A percentile compares a stretch with the other conserved stretches of the same genome.
These are phyloP conservation scores for Trypethelium eluteriae DNA, from an alignment of 495 filamentous ascomycete genomes.

Conservation along the genomic window DNA sequence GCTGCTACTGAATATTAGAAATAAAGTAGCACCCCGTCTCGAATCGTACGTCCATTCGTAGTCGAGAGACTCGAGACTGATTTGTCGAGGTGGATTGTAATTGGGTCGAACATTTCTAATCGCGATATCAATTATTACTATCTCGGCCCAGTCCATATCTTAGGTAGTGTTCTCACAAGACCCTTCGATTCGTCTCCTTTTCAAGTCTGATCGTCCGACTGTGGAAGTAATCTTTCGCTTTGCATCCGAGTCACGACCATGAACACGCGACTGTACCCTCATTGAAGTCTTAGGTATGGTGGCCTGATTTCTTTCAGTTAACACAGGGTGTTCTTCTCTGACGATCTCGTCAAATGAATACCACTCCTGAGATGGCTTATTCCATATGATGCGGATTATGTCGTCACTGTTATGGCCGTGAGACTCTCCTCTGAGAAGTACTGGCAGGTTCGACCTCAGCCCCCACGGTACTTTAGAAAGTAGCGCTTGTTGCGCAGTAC, in stretches of 20 bases:
- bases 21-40: neutral
- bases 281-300: neutral
- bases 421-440: conserved; percentile 2
- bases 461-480: conserved; percentile 5
- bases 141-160: neutral
- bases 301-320: conserved; percentile 2
- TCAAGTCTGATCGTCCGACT: conserved; percentile 6
- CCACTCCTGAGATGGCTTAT: conserved; percentile 1
- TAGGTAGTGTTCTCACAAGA: neutral
- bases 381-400: conserved; percentile 7
- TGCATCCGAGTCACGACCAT: conserved; percentile 5
- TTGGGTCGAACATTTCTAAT: neutral
- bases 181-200: conserved; percentile 7
- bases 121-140: conserved; percentile 1
- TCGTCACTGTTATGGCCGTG: conserved; percentile 5
- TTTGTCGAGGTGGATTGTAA: neutral
- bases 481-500: conserved; percentile 1
- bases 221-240: conserved; percentile 8
- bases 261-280: neutral
- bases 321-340: conserved; percentile 4
- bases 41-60: neutral
- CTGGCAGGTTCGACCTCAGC: neutral
- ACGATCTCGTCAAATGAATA: conserved; percentile 8
- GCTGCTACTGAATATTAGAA: neutral
- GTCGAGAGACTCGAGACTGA: neutral